Base-by-base conservation (phyloP, 2,329 filamentous ascomycete genomes). In the Periglandula ipomoeae region DNA sequence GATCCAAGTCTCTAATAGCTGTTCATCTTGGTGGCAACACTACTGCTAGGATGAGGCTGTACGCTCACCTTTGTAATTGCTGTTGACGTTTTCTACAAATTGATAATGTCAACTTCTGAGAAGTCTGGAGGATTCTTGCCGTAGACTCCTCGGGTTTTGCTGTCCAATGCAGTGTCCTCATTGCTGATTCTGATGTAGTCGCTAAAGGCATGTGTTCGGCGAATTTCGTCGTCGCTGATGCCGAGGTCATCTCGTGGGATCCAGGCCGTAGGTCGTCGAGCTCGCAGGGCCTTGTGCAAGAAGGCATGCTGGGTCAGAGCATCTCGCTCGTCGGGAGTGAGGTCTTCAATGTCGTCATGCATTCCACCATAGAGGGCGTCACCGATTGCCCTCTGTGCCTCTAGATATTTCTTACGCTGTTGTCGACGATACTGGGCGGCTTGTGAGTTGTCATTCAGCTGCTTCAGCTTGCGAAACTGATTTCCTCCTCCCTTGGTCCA, bases 151-250 rank as follows among this genome's bases (percentile, higher is more conserved):
- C 85, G 81, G 26, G 81, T 81, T 65, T 89, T 89, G 49, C 82
- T 85, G 69, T 96, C 89, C 57, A 97, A 71, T 9, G 88, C 87
- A 19, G 91, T 89, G 50, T 89, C 89, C 63, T 94, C 86, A 65
- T 96, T 96, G 58, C 87, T 95, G 62, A 97, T 89, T 87, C 89
- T 95, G 46, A 97, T 85, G 53, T 81, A 75, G 51, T 87, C 80
- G 61, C 84, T 91, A 63, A 89, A 86, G 43, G 76, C 74, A 55
- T 83, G 77, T 6, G 89, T 95, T 32, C 87, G 76, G 59, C 76
- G 75, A 40, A 97, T 85, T 70, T 98, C 93, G 57, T 97, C 91
- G 58, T 95, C 89, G 55, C 87, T 89, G 50, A 98, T 79, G 5
- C 93, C 93, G 5, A 97, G 67, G 56, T 93, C 86, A 61, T 98